Conservation (phyloP, 306 rosid species). For the Lathyrus sativus region DNA sequence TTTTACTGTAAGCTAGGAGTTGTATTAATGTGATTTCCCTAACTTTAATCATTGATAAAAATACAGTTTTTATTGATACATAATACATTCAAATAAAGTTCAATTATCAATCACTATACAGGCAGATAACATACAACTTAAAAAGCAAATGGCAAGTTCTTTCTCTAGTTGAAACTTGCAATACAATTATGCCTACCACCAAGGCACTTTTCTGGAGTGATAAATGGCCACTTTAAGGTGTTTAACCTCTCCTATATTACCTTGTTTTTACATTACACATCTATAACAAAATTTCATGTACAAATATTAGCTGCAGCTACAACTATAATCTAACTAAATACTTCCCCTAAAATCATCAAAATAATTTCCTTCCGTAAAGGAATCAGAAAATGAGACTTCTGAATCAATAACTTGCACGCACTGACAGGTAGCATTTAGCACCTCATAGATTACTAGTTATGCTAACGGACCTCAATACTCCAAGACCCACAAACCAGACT, state of each 20-base stretch:
- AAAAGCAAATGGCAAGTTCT: neutral
- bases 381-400: conserved; percentile 31
- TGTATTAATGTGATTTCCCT: no score
- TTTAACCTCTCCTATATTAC: conserved; percentile 20
- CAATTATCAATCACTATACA: neutral
- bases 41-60: no score
- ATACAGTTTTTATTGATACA: no score
- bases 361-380: neutral
- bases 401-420: conserved; percentile 26
- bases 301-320: conserved; percentile 34
- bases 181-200: conserved; percentile 1
- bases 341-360: conserved; percentile 25
- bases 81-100: no score
- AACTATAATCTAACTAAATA: conserved; percentile 32
- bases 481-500: conserved; percentile 13
- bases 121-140: conserved; percentile 3
- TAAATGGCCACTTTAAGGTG: neutral
- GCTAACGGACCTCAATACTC: conserved; percentile 23
- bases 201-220: neutral
- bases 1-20: no score
- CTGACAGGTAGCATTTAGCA: conserved; percentile 12
- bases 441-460: conserved; percentile 21
- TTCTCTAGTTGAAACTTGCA: conserved; percentile 22
- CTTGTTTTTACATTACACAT: conserved; percentile 15
- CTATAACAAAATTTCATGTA: conserved; percentile 37